Evolutionary conservation across 2,329 filamentous ascomycete genomes (phyloP), one percentile per base, ranked within the genome.

Genomic region (Neonectria faginata): DNA sequence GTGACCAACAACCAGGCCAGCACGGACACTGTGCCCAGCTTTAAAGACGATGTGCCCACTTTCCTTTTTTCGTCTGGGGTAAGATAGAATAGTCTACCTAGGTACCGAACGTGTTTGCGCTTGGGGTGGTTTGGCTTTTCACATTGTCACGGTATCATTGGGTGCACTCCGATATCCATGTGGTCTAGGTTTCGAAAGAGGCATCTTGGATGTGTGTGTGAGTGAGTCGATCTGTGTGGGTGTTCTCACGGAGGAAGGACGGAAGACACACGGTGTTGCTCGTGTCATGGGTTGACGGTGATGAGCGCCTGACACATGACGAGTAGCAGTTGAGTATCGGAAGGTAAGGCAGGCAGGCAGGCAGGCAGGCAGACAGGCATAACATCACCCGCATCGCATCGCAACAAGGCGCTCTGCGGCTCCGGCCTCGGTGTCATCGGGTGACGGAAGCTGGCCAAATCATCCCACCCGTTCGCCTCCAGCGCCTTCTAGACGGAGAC

Each of bases 251-350:
- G 22, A 50, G 33, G 39, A 9, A 42, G 39, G 39, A 20, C 10
- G 39, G 50, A 44, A 59, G 55, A 53, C 33, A 36, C 31, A 44
- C 33, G 41, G 18, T 3, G 42, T 36, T 42, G 39, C 53, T 50
- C 45, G 12, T 56, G 55, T 63, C 61, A 63, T 59, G 61, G 55
- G 56, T 63, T 54, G 48, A 27, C 33, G 22, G 22, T 57, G 25
- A 41, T 20, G 48, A 63, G 61, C 61, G 56, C 61, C 61, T 63
- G 61, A 56, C 61, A 48, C 61, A 63, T 63, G 55, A 50, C 51
- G 33, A 52, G 48, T 33, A 11, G 31, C 48, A 51, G 48, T 33
- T 5, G 22, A 55, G 27, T 54, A 59, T 63, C 61, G 44, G 55
- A 63, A 39, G 61, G 41, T 45, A 50, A 57, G 60, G 50, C 55